Evolutionary conservation across 768 basidiomycete species (phyloP).

Genomic region (Lentinula lateritia): DNA sequence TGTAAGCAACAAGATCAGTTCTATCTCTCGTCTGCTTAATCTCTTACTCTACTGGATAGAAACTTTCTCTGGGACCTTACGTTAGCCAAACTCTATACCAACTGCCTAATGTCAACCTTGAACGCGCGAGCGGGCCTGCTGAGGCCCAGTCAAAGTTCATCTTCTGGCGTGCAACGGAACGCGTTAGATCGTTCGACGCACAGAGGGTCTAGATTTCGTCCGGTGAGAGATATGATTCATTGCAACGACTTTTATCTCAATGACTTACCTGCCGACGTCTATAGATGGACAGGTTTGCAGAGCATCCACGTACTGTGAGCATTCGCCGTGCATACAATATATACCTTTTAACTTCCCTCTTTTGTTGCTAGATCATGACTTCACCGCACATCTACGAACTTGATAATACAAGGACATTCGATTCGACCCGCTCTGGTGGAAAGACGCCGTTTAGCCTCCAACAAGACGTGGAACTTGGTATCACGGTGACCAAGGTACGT

Average conservation of each 20-base stretch:
- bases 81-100: conserved; percentile 42
- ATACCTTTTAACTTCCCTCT: neutral
- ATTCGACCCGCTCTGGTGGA: neutral
- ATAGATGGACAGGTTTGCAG: neutral
- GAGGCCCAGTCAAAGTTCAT: neutral
- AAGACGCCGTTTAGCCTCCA: neutral
- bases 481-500: neutral
- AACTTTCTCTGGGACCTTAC: conserved; percentile 48
- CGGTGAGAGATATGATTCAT: neutral
- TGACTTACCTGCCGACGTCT: neutral
- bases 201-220: neutral
- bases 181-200: neutral
- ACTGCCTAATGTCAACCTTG: conserved; percentile 42
- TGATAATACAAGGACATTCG: neutral
- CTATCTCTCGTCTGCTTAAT: neutral
- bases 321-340: neutral
- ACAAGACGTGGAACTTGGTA: neutral
- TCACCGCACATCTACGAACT: neutral
- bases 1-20: conserved; percentile 23
- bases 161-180: neutral
- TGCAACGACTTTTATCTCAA: too few species aligned
- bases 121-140: conserved; percentile 30
- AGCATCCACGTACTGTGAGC: neutral
- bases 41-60: conserved; percentile 13
- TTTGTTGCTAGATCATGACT: neutral